Conservation (phyloP, 768 basidiomycete genomes). For the Suillus weaverae region DNA sequence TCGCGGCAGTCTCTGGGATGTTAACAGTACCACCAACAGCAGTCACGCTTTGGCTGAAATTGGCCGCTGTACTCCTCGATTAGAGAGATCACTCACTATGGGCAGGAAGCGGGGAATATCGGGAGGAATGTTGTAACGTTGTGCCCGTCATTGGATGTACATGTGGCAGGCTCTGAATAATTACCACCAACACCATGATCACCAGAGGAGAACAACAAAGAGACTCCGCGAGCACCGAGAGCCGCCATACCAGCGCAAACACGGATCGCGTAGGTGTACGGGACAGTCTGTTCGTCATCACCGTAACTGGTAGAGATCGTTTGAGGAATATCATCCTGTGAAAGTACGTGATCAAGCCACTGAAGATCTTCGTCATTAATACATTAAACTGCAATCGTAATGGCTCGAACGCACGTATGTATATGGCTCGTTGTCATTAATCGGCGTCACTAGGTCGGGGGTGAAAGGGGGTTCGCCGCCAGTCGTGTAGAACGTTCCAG, state of each 20-base stretch:
- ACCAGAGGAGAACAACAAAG: constrained; percentile 64
- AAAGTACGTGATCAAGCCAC: constrained; percentile 63
- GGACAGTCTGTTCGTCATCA: constrained; percentile 75
- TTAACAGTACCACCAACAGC: constrained; percentile 64
- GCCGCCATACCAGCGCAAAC: constrained; percentile 62
- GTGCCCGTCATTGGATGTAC: constrained; percentile 57
- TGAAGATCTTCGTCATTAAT: constrained; percentile 22
- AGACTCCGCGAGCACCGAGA: constrained; percentile 68
- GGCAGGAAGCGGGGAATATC: constrained; percentile 61
- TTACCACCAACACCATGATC: constrained; percentile 56
- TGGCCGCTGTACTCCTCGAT: background rate
- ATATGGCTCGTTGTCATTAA: constrained; percentile 52
- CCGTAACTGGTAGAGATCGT: constrained; percentile 74
- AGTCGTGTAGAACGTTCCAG: constrained; percentile 60
- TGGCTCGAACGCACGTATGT: constrained; percentile 31
- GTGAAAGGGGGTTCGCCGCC: constrained; percentile 59
- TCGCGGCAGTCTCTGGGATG: constrained; percentile 59
- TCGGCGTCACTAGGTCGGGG: constrained; percentile 44
- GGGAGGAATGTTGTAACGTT: constrained; percentile 57
- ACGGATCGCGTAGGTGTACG: constrained; percentile 53
- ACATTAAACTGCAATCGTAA: background rate
- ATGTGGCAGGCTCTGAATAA: constrained; percentile 35
- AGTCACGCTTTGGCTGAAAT: constrained; percentile 54
- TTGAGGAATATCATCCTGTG: constrained; percentile 46
- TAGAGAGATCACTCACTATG: constrained; percentile 40